Evolutionary conservation across 495 filamentous ascomycete genomes (phyloP), one percentile per base, ranked within the genome.

Genomic region (Penicillium angulare): DNA sequence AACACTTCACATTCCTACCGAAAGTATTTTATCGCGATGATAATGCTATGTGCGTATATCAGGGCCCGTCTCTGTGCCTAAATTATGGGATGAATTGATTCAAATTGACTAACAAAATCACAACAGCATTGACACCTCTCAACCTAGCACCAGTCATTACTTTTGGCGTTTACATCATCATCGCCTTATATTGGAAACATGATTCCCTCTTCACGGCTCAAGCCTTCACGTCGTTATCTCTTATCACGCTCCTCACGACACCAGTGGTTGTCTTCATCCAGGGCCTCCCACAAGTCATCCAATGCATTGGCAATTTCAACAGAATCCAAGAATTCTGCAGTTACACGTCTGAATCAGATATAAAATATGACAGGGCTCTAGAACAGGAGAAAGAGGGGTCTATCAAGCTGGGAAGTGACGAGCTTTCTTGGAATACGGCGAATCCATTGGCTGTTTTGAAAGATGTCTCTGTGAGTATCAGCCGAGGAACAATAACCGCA

Each of bases 221-320:
- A 38, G 66, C 76, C 3, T 82, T 80, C 58, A 82, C 80, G 0
- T 71, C 80, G 3, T 52, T 83, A 9, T 75, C 79, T 7, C 72
- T 82, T 1, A 74, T 83, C 38, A 57, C 73, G 1, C 61, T 84
- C 0, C 62, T 84, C 24, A 56, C 76, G 5, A 56, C 61, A 3
- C 81, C 81, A 5, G 59, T 81, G 8, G 8, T 31, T 7, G 27
- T 9, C 27, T 31, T 31, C 27, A 31, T 31, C 5, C 27, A 31
- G 5, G 8, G 8, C 5, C 8, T 31, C 5, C 26, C 27, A 7
- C 27, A 31, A 31, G 27, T 31, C 13, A 6, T 31, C 27, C 27
- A 31, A 31, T 31, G 27, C 13, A 9, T 31, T 9, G 27, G 27
- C 8, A 9, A 12, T 12, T 6, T 31, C 1, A 12, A 31, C 13